phyloP scores from a whole-genome alignment of 148 eudicot genomes.

The Spergularia marina region DNA sequence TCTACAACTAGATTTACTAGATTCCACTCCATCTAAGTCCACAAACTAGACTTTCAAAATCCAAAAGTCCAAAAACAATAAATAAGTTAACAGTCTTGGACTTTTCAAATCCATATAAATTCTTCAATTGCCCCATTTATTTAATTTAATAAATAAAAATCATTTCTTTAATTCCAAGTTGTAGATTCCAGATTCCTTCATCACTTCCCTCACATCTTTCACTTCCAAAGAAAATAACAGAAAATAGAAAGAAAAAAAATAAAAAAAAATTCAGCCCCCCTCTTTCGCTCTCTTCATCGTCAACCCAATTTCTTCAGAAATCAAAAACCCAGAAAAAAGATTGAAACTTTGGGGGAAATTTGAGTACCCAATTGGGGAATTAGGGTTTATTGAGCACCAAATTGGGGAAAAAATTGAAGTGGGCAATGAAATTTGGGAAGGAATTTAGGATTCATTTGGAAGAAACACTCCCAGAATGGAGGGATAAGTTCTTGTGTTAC shows the following conservation, averaged over 20 bases:
- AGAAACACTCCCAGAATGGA: conserved; percentile 88
- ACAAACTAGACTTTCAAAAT: too few relatives aligned
- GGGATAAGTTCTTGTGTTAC: conserved; percentile 77
- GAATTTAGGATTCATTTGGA: conserved; percentile 71
- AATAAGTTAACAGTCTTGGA: too few relatives aligned
- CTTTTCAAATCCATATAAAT: background rate
- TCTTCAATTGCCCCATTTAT: background rate
- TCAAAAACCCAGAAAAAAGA: too few relatives aligned
- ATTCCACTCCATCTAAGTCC: too few relatives aligned
- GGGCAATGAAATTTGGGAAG: conserved; percentile 82
- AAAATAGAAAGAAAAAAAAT: background rate
- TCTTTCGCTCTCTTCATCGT: background rate
- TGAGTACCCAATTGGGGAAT: too few relatives aligned
- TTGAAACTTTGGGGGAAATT: too few relatives aligned
- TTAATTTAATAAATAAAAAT: background rate
- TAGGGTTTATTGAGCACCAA: background rate
- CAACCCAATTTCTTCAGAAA: background rate
- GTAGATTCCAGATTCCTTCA: conserved; percentile 7
- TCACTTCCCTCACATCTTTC: background rate
- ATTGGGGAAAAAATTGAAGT: background rate
- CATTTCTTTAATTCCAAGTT: background rate
- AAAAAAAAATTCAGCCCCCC: background rate
- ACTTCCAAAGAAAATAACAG: background rate
- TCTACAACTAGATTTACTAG: too few relatives aligned
- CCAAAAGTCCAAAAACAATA: too few relatives aligned